Conservation (phyloP, 495 filamentous ascomycete genomes). For the Astrothelium subdiscretum region DNA sequence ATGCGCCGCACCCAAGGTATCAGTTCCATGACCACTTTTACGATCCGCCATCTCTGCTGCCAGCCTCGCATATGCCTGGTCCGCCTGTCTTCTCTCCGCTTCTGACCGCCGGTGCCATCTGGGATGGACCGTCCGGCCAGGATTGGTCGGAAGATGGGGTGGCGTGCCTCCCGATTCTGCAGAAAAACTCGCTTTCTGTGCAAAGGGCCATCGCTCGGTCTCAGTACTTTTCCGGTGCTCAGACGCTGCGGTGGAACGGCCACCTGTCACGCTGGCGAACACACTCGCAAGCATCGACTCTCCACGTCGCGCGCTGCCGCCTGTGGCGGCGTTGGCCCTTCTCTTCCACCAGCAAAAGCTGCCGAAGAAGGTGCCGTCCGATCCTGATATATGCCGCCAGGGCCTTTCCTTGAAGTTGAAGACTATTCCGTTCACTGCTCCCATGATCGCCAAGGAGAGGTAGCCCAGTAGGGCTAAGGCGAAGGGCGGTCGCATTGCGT, state of each 20-base stretch:
- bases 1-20: not conserved
- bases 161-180: not conserved
- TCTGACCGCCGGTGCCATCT: not conserved
- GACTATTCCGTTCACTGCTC: slow-evolving; percentile 52
- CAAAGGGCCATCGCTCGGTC: not conserved
- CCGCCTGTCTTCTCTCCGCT: not conserved
- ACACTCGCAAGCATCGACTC: not conserved
- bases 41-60: not conserved
- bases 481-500: slow-evolving; percentile 38
- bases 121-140: not conserved
- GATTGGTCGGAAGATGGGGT: not conserved
- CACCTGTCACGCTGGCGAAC: not conserved
- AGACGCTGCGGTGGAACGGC: not conserved
- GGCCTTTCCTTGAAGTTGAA: slow-evolving; percentile 57
- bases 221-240: not conserved
- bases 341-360: slow-evolving; percentile 30
- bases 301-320: not conserved
- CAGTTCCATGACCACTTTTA: not conserved
- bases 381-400: slow-evolving; percentile 47
- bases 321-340: not conserved
- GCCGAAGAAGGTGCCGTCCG: slow-evolving; percentile 31
- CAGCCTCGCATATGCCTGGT: not conserved
- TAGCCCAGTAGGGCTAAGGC: slow-evolving; percentile 43
- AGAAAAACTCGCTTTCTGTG: not conserved
- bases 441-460: slow-evolving; percentile 47